These are phyloP conservation scores for Graphilbum sp. DNA, from an alignment of 2,329 filamentous ascomycete species.

Conservation along the genomic window DNA sequence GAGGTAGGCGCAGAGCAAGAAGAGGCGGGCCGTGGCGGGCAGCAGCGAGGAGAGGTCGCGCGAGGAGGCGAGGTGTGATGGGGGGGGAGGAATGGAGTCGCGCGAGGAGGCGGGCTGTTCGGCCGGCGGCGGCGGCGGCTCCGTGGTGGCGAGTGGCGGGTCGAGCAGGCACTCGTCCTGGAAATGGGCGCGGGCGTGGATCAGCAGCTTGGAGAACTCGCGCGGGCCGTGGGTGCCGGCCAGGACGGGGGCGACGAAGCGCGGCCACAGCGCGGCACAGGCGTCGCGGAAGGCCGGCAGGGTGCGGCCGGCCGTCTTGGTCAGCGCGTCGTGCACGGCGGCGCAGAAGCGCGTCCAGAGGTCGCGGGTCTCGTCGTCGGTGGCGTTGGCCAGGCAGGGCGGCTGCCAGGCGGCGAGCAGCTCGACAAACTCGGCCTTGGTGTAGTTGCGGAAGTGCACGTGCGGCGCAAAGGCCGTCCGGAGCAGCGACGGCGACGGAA, in stretches of 20 bases:
- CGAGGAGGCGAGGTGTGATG: constrained; percentile 22
- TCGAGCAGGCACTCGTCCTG: constrained; percentile 57
- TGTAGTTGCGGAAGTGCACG: constrained; percentile 72
- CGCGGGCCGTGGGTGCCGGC: constrained; percentile 57
- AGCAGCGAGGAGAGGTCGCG: constrained; percentile 34
- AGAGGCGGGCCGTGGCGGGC: constrained; percentile 55
- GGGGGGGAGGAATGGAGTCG: constrained; percentile 14
- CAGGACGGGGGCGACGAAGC: constrained; percentile 64
- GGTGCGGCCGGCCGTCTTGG: constrained; percentile 65
- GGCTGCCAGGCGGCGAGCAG: constrained; percentile 49
- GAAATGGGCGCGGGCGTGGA: constrained; percentile 51
- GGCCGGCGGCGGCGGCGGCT: background rate
- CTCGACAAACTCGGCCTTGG: constrained; percentile 58
- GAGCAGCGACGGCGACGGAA: constrained; percentile 52
- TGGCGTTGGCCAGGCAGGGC: constrained; percentile 30
- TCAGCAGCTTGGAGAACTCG: constrained; percentile 73
- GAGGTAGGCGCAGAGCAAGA: constrained; percentile 64
- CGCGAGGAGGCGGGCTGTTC: background rate
- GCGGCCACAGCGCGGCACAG: constrained; percentile 64
- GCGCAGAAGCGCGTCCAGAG: constrained; percentile 69
- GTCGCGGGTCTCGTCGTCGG: constrained; percentile 39
- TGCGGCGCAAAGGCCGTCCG: constrained; percentile 56
- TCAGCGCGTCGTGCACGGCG: constrained; percentile 75
- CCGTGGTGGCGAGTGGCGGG: constrained; percentile 31
- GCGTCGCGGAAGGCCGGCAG: constrained; percentile 55